These are phyloP conservation scores for Cladosporium phlei DNA, from an alignment of 2,329 filamentous ascomycete species.

Conservation along the genomic window DNA sequence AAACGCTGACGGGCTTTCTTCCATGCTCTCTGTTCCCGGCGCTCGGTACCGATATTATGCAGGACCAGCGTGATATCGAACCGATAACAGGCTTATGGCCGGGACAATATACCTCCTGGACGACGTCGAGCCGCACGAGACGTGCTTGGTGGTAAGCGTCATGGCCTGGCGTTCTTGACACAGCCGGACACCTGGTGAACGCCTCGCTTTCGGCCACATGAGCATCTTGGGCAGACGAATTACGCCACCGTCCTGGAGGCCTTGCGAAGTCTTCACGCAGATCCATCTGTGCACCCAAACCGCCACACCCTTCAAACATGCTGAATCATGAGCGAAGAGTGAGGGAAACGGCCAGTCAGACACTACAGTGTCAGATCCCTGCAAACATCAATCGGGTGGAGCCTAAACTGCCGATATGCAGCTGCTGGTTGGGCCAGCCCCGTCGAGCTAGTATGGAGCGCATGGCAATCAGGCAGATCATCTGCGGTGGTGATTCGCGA, in stretches of 20 bases:
- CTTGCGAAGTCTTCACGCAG: not conserved
- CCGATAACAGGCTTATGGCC: not conserved
- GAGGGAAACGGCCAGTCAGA: not conserved
- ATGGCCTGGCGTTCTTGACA: no score
- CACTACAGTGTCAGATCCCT: not conserved
- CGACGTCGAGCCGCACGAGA: no score
- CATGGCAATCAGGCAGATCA: conserved; percentile 1
- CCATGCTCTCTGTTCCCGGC: conserved; percentile 3
- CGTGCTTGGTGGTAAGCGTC: no score
- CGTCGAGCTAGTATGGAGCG: not conserved
- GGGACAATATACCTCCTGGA: no score
- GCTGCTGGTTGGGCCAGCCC: not conserved
- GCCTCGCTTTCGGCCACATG: no score
- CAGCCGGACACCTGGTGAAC: no score
- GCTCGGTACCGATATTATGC: conserved; percentile 5
- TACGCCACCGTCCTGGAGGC: not conserved
- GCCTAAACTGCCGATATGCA: no score
- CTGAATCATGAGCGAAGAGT: not conserved
- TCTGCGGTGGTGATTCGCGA: not conserved
- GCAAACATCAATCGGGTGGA: no score
- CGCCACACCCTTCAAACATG: conserved; percentile 1
- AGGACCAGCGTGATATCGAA: conserved; percentile 7
- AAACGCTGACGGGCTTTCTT: no score
- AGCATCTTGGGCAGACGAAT: no score
- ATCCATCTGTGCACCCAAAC: not conserved